Conservation (phyloP, 805 yeast species). For the Saccharomycopsis sp. region DNA sequence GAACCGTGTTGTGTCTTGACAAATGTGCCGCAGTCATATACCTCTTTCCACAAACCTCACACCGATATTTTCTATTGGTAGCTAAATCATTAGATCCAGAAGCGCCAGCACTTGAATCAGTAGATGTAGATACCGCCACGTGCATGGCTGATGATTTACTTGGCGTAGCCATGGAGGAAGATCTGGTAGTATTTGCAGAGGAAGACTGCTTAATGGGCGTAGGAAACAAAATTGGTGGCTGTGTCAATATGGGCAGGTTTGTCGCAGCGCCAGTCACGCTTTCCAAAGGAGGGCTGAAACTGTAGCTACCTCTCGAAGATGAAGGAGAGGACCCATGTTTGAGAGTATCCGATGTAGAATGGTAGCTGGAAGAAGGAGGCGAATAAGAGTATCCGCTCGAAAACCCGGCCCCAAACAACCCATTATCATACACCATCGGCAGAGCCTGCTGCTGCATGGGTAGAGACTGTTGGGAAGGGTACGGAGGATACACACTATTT, state of each 20-base stretch:
- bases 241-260: neutral
- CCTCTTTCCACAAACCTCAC: slow-evolving; percentile 16
- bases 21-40: slow-evolving; percentile 20
- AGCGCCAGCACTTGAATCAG: neutral
- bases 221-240: neutral
- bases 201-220: neutral
- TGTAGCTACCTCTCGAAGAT: neutral
- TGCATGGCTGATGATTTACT: neutral
- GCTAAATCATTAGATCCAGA: neutral
- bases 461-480: neutral
- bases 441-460: neutral
- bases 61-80: slow-evolving; percentile 6
- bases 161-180: neutral
- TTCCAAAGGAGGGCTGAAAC: neutral
- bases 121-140: neutral
- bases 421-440: neutral
- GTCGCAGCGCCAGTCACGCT: neutral
- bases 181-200: neutral
- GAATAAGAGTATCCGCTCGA: neutral
- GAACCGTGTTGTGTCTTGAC: slow-evolving; percentile 14
- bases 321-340: neutral
- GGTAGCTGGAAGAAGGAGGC: neutral
- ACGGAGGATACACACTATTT: neutral
- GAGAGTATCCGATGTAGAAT: neutral
- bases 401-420: neutral